Percentiles rank a stretch among this genome's conserved stretches.
phyloP scores from a whole-genome alignment of 2,329 filamentous ascomycete species.

The Aureobasidium sp. region DNA sequence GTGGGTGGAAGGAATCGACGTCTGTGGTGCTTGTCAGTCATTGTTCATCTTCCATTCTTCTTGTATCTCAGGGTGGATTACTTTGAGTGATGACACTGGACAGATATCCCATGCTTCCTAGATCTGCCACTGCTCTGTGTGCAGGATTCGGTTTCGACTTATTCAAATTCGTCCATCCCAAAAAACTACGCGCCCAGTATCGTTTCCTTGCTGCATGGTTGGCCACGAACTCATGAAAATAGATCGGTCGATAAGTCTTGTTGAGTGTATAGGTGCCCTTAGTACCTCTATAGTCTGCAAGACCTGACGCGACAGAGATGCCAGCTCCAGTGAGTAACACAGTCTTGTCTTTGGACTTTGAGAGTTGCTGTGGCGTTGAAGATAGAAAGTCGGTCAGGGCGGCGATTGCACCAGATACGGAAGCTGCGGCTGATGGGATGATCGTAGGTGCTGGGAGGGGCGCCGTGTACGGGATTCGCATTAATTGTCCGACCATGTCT shows the following conservation, averaged over 20 bases:
- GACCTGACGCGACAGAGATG: slow-evolving; percentile 83
- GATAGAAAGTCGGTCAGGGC: slow-evolving; percentile 71
- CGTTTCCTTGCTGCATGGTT: slow-evolving; percentile 79
- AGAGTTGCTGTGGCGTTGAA: slow-evolving; percentile 32
- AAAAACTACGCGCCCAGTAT: slow-evolving; percentile 92
- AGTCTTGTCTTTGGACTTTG: slow-evolving; percentile 48
- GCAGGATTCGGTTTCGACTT: slow-evolving; percentile 70
- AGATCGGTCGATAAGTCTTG: slow-evolving; percentile 82
- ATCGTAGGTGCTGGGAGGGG: slow-evolving; percentile 67
- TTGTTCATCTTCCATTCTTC: too few species aligned
- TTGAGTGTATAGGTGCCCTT: slow-evolving; percentile 92
- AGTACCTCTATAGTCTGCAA: slow-evolving; percentile 84
- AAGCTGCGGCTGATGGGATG: slow-evolving; percentile 62
- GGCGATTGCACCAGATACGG: slow-evolving; percentile 62
- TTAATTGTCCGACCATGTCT: slow-evolving; percentile 35
- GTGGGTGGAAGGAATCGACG: slow-evolving; percentile 85
- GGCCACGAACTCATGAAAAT: slow-evolving; percentile 78
- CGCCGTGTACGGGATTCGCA: slow-evolving; percentile 87
- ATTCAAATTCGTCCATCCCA: slow-evolving; percentile 80
- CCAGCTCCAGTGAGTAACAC: slow-evolving; percentile 74
- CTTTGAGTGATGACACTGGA: slow-evolving; percentile 79
- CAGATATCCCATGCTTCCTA: slow-evolving; percentile 65
- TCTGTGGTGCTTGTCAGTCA: slow-evolving; percentile 32
- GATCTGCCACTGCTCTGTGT: slow-evolving; percentile 66
- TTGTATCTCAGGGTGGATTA: slow-evolving; percentile 15